Conservation (phyloP, 2,329 filamentous ascomycete species). For the Alternaria triticina region DNA sequence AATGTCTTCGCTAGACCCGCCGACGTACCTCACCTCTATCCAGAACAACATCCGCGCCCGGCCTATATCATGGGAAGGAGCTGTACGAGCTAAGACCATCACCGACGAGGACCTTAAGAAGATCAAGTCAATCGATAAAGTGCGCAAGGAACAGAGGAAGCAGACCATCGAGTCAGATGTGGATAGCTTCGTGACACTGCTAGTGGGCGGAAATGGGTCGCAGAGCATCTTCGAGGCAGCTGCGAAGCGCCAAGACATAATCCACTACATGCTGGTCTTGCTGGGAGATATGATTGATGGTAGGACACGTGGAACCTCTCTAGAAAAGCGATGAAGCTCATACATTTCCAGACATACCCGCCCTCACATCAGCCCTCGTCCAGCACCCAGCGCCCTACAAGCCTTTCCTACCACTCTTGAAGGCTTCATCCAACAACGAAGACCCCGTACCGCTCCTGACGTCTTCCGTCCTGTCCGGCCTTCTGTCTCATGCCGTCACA, state of each 20-base stretch:
- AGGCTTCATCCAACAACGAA: slow-evolving; percentile 80
- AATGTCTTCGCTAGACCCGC: slow-evolving; percentile 87
- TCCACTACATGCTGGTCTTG: slow-evolving; percentile 93
- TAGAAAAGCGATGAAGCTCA: slow-evolving; percentile 21
- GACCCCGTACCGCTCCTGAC: slow-evolving; percentile 89
- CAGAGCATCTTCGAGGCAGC: slow-evolving; percentile 81
- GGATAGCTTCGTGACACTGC: slow-evolving; percentile 77
- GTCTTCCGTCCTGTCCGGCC: slow-evolving; percentile 80
- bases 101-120: slow-evolving; percentile 92
- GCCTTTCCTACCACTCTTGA: slow-evolving; percentile 83
- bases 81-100: slow-evolving; percentile 89
- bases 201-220: slow-evolving; percentile 71
- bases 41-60: slow-evolving; percentile 97
- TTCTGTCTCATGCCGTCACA: slow-evolving; percentile 71
- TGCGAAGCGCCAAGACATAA: slow-evolving; percentile 83
- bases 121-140: slow-evolving; percentile 96
- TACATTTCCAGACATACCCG: slow-evolving; percentile 70
- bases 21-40: slow-evolving; percentile 83
- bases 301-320: slow-evolving; percentile 49
- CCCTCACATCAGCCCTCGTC: slow-evolving; percentile 77
- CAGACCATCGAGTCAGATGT: slow-evolving; percentile 82
- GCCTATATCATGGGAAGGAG: slow-evolving; percentile 97
- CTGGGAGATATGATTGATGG: slow-evolving; percentile 86
- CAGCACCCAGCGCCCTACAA: slow-evolving; percentile 73
- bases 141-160: slow-evolving; percentile 87